Conservation (phyloP, 805 yeast species). For the Nakazawaea wyomingensis region DNA sequence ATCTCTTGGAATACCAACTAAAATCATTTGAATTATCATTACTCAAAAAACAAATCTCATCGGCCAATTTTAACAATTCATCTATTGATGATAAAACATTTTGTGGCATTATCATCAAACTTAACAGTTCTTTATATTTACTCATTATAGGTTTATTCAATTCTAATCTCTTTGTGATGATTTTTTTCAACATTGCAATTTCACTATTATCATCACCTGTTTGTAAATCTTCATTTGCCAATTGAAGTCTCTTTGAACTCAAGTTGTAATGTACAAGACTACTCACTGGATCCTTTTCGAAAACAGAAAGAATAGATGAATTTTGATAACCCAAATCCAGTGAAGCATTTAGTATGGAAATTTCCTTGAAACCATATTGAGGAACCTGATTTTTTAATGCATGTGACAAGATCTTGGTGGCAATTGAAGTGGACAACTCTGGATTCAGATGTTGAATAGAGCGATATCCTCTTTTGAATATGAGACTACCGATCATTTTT, state of each 20-base stretch:
- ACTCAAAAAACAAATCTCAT: slow-evolving; percentile 75
- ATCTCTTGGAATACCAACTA: slow-evolving; percentile 90
- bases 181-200: slow-evolving; percentile 18
- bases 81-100: slow-evolving; percentile 51
- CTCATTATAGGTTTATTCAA: slow-evolving; percentile 44
- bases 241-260: slow-evolving; percentile 33
- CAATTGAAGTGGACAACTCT: slow-evolving; percentile 29
- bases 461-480: slow-evolving; percentile 34
- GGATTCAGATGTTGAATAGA: slow-evolving; percentile 33
- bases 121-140: slow-evolving; percentile 46
- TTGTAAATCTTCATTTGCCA: slow-evolving; percentile 22
- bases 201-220: neutral
- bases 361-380: slow-evolving; percentile 35
- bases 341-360: slow-evolving; percentile 39
- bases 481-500: neutral
- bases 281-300: slow-evolving; percentile 27
- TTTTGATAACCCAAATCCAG: slow-evolving; percentile 33
- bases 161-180: slow-evolving; percentile 41
- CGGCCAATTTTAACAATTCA: slow-evolving; percentile 71
- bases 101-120: slow-evolving; percentile 59
- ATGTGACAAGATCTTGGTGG: slow-evolving; percentile 29
- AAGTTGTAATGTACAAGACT: slow-evolving; percentile 41
- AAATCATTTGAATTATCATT: slow-evolving; percentile 78
- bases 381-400: slow-evolving; percentile 36
- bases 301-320: slow-evolving; percentile 36